Base-by-base conservation (phyloP, 768 basidiomycete genomes). In the Boletus bicolor region DNA sequence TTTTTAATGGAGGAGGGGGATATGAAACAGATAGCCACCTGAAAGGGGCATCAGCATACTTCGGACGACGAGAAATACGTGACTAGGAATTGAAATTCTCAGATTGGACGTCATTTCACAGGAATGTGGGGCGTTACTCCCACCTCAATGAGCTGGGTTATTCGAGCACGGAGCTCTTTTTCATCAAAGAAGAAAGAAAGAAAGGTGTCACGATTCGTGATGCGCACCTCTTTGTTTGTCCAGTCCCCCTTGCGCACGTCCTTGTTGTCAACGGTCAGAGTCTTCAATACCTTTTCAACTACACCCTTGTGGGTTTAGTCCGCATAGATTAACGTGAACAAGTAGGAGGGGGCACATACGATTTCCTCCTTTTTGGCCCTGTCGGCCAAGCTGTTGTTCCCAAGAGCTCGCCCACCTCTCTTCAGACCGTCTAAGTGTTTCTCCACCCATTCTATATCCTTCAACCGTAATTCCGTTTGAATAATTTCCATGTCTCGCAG, bases 371-470 rank as follows among this genome's bases (percentile, higher is more conserved):
- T 97, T 79, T 78, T 92, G 19, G 94, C 93, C 76, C 89, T 97
- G 73, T 96, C 96, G 0, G 92, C 94, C 63, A 99, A 77, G 68
- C 85, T 88, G 46, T 68, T 81, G 66, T 77, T 90, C 8, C 88
- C 90, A 26, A 95, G 77, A 55, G 83, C 75, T 43, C 92, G 82
- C 17, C 84, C 83, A 37, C 74, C 68, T 75, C 88, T 91, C 75
- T 91, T 93, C 60, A 92, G 71, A 44, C 72, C 75, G 0, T 95
- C 95, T 35, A 98, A 71, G 42, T 85, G 75, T 76, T 98, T 98
- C 75, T 98, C 91, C 11, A 93, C 88, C 97, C 97, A 99, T 68
- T 99, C 97, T 60, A 95, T 95, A 73, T 99, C 97, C 77, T 99
- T 99, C 42, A 99, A 75, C 46, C 94, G 81, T 19, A 99, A 78